A percentile compares a stretch with the other conserved stretches of the same genome.
Evolutionary conservation across 805 yeast species (phyloP).

Genomic region (Saccharomyces kudriavzevii): DNA sequence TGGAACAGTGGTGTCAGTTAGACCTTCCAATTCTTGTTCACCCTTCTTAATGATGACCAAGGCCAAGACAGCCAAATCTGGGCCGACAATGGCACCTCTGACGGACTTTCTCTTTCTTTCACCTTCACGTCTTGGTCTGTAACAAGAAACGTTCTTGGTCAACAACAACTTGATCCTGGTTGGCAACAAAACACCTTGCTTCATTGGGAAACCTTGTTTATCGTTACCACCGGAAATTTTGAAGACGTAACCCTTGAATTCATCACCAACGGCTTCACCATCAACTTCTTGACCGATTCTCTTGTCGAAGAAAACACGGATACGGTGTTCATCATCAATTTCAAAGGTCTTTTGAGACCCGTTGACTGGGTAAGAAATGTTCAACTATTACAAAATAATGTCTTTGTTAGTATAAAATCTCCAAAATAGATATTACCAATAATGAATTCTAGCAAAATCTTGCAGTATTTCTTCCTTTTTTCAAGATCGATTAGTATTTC

Average conservation of each 20-base stretch:
- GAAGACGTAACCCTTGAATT: conserved; percentile 98
- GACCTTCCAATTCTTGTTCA: conserved; percentile 90
- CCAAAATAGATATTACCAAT: background rate
- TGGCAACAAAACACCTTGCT: conserved; percentile 99
- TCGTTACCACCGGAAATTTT: conserved; percentile 99
- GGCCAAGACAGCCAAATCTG: conserved; percentile 92
- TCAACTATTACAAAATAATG: conserved; percentile 50
- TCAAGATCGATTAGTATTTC: background rate
- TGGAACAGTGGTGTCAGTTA: conserved; percentile 90
- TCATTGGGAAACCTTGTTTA: conserved; percentile 99
- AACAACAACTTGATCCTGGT: conserved; percentile 96
- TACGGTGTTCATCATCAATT: conserved; percentile 97
- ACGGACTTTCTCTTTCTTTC: conserved; percentile 99
- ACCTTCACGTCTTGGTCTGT: conserved; percentile 99
- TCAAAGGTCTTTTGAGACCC: conserved; percentile 98
- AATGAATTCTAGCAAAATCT: background rate
- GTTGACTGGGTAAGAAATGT: conserved; percentile 99
- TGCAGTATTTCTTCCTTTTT: background rate
- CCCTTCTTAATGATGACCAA: conserved; percentile 95
- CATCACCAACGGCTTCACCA: conserved; percentile 97
- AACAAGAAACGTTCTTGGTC: conserved; percentile 92
- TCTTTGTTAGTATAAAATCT: conserved; percentile 13
- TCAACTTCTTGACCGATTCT: conserved; percentile 99
- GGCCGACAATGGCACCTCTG: conserved; percentile 98
- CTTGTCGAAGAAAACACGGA: conserved; percentile 97